These are phyloP conservation scores for Xylaria hypoxylon DNA, from an alignment of 2,329 filamentous ascomycete species.

Conservation along the genomic window DNA sequence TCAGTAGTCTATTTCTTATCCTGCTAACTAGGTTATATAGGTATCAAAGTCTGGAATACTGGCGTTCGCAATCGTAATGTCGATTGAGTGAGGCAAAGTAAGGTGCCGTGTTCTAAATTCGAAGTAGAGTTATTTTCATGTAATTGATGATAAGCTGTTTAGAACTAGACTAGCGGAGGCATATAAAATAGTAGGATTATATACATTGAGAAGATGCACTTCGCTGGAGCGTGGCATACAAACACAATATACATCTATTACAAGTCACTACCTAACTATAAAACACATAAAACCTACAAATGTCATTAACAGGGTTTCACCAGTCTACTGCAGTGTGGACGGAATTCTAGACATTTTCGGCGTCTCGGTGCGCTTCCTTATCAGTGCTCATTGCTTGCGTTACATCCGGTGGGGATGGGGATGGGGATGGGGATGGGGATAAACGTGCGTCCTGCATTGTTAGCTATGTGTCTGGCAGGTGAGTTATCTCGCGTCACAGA, in stretches of 20 bases:
- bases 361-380: slow-evolving; percentile 8
- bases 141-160: neutral
- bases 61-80: neutral
- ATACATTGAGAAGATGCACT: too few relatives aligned
- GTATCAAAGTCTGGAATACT: neutral
- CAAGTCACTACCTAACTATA: too few relatives aligned
- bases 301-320: too few relatives aligned
- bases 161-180: neutral
- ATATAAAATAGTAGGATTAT: neutral
- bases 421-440: slow-evolving; percentile 16
- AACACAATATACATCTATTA: neutral
- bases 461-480: slow-evolving; percentile 1
- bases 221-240: neutral
- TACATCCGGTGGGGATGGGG: slow-evolving; percentile 5
- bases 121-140: neutral
- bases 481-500: slow-evolving; percentile 1
- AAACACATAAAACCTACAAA: too few relatives aligned
- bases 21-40: neutral
- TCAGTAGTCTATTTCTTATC: neutral
- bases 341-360: neutral
- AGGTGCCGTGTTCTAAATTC: neutral
- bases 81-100: neutral
- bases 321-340: too few relatives aligned
- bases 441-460: slow-evolving; percentile 1
- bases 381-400: slow-evolving; percentile 16